Evolutionary conservation across 305 asterid species (phyloP).

Genomic region (Euphrasia arctica): DNA sequence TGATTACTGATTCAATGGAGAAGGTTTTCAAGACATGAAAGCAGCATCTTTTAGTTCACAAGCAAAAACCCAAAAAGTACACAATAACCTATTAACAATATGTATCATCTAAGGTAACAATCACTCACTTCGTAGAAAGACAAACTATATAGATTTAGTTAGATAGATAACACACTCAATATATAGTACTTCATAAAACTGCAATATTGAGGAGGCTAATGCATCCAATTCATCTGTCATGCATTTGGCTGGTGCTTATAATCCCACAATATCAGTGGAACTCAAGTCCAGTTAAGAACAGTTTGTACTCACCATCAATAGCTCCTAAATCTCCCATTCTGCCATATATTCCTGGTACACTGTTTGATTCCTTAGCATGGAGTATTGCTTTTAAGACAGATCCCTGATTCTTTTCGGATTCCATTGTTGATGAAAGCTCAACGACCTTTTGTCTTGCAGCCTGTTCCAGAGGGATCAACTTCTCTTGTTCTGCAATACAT

Average conservation of each 20-base stretch:
- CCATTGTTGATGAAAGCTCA: slow-evolving; percentile 72
- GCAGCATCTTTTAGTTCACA: background rate
- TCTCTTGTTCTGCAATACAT: slow-evolving; percentile 69
- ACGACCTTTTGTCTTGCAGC: slow-evolving; percentile 81
- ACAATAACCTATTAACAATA: background rate
- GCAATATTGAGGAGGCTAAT: background rate
- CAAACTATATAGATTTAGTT: background rate
- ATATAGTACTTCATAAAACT: background rate
- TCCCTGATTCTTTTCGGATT: slow-evolving; percentile 89
- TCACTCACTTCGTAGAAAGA: background rate
- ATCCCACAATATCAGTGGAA: background rate
- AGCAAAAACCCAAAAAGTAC: background rate
- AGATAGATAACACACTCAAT: background rate
- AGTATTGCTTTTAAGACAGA: slow-evolving; percentile 82
- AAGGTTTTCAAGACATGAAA: slow-evolving; percentile 1
- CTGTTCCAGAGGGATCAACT: slow-evolving; percentile 68
- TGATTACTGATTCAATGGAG: slow-evolving; percentile 3
- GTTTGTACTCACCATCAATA: slow-evolving; percentile 62
- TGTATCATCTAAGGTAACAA: slow-evolving; percentile 1
- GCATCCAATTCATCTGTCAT: slow-evolving; percentile 10
- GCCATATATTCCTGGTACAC: slow-evolving; percentile 83
- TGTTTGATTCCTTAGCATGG: slow-evolving; percentile 72
- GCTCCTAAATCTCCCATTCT: slow-evolving; percentile 98
- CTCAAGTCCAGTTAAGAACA: background rate
- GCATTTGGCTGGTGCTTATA: background rate